Conservation (phyloP, 371 early-diverging fungal genomes). For the Actinomucor elegans region DNA sequence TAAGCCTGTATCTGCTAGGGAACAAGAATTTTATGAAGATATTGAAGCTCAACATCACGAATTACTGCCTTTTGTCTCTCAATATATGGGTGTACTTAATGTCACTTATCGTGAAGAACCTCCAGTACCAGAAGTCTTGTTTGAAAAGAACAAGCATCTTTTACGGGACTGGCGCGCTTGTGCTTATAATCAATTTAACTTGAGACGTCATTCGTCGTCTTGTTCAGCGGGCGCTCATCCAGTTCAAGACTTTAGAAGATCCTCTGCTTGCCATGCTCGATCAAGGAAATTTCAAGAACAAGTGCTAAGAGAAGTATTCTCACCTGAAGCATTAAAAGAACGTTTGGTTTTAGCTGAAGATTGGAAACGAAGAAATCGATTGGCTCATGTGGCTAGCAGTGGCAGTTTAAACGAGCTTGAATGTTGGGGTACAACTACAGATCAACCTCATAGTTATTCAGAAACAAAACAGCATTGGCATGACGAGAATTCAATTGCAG, state of each 20-base stretch:
- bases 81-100: constrained; percentile 91
- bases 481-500: constrained; percentile 12
- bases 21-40: constrained; percentile 84
- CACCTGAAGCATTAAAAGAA: constrained; percentile 65
- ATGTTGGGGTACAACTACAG: not conserved
- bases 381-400: not conserved
- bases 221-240: constrained; percentile 14
- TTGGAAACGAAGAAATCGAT: constrained; percentile 23
- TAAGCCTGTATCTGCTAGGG: constrained; percentile 33
- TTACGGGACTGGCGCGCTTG: constrained; percentile 51
- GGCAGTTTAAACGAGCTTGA: not conserved
- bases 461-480: not conserved
- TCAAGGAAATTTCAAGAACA: constrained; percentile 56
- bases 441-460: constrained; percentile 13
- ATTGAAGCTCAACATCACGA: constrained; percentile 78
- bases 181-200: not conserved
- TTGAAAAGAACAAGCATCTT: constrained; percentile 80
- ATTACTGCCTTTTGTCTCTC: constrained; percentile 83
- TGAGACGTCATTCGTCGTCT: constrained; percentile 9
- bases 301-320: constrained; percentile 76
- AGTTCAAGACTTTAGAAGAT: not conserved
- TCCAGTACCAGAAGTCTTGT: constrained; percentile 65
- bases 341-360: constrained; percentile 47
- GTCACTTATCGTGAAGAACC: constrained; percentile 69
- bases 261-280: not conserved